phyloP scores from a whole-genome alignment of 1,284 basidiomycete genomes.

The Irpex sp. region DNA sequence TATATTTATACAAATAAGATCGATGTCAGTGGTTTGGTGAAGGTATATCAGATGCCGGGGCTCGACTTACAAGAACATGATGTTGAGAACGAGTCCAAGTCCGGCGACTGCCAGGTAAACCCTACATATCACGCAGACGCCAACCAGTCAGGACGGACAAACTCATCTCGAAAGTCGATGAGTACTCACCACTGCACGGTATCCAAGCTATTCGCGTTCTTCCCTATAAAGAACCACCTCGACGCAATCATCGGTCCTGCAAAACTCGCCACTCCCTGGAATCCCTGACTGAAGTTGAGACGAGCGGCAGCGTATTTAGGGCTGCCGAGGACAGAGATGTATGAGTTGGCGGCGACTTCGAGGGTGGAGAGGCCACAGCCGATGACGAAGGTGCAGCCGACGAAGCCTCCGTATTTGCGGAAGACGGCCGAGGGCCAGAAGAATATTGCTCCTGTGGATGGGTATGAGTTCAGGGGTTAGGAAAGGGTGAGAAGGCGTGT shows the following conservation, averaged over 20 bases:
- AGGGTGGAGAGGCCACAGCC: constrained; percentile 70
- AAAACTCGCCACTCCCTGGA: constrained; percentile 79
- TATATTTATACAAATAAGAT: constrained; percentile 19
- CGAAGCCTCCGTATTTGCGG: constrained; percentile 68
- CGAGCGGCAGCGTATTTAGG: constrained; percentile 70
- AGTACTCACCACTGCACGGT: constrained; percentile 66
- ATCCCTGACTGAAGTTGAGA: constrained; percentile 80
- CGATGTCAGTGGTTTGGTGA: not conserved
- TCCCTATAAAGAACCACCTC: constrained; percentile 69
- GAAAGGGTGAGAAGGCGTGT: not conserved
- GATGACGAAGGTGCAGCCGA: constrained; percentile 68
- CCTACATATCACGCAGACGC: constrained; percentile 28
- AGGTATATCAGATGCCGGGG: not conserved
- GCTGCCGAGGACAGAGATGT: constrained; percentile 67
- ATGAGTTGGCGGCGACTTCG: constrained; percentile 78
- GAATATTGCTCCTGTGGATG: constrained; percentile 55
- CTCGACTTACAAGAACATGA: constrained; percentile 58
- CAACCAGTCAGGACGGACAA: no score
- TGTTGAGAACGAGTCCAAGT: constrained; percentile 59
- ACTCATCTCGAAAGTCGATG: not conserved
- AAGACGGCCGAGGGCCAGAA: constrained; percentile 81
- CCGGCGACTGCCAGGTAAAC: constrained; percentile 78
- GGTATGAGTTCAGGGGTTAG: constrained; percentile 5
- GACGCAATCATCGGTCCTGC: constrained; percentile 80
- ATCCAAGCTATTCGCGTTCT: constrained; percentile 56